phyloP scores from a whole-genome alignment of 1,284 basidiomycete genomes.

The Puccinia triticina region DNA sequence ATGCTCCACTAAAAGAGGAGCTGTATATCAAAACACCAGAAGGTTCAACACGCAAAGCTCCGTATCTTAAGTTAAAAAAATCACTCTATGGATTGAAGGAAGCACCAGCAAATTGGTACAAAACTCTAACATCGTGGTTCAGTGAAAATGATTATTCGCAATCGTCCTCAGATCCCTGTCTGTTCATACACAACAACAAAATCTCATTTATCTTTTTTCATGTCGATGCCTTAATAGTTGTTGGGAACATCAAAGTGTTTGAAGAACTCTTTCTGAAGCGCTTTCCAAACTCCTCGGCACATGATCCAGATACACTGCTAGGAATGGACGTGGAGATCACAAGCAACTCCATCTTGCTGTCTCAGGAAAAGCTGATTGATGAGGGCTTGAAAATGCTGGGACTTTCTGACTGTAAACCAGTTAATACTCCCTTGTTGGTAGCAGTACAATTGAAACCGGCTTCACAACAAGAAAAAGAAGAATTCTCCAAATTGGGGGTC shows the following conservation, averaged over 20 bases:
- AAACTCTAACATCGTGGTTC: background rate
- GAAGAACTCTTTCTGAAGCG: background rate
- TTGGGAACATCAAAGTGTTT: background rate
- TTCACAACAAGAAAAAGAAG: too few species aligned
- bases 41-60: constrained; percentile 49
- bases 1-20: too few species aligned
- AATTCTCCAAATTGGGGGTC: too few species aligned
- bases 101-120: background rate
- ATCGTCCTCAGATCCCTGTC: background rate
- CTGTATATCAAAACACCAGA: constrained; percentile 59
- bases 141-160: background rate
- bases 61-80: background rate
- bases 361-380: too few species aligned
- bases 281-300: background rate
- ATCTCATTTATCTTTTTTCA: background rate
- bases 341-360: too few species aligned
- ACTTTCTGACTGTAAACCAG: too few species aligned
- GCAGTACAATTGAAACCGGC: too few species aligned
- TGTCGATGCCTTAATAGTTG: constrained; percentile 2
- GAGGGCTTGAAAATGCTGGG: too few species aligned
- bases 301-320: background rate
- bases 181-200: background rate
- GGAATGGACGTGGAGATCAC: too few species aligned
- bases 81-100: constrained; percentile 2
- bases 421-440: too few species aligned